Evolutionary conservation across 164 flowering plant species (phyloP).

Genomic region (Chloranthus sessilifolius): DNA sequence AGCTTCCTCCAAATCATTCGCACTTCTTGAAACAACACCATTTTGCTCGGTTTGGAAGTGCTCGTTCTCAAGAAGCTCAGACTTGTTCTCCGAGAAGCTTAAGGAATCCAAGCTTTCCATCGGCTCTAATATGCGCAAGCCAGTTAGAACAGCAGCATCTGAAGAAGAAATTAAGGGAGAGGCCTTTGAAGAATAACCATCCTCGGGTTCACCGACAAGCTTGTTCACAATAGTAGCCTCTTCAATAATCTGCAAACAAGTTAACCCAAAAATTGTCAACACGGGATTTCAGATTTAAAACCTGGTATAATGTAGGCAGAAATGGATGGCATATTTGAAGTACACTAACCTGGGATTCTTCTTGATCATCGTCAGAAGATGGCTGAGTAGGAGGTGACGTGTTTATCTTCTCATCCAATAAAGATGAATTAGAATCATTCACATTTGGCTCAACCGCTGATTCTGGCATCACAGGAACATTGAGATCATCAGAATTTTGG

Average conservation of each 20-base stretch:
- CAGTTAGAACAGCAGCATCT: conserved; percentile 12
- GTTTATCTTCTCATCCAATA: too few species aligned
- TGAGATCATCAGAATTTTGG: conserved; percentile 1
- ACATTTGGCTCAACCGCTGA: background rate
- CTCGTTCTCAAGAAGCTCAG: background rate
- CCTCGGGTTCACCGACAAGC: conserved; percentile 13
- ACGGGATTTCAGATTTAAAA: too few species aligned
- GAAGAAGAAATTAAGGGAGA: conserved; percentile 11
- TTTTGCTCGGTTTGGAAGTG: too few species aligned
- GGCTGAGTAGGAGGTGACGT: too few species aligned
- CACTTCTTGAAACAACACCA: background rate
- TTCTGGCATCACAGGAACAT: conserved; percentile 2
- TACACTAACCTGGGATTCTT: conserved; percentile 36
- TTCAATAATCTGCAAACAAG: too few species aligned
- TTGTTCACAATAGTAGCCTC: too few species aligned
- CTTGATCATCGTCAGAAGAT: conserved; percentile 14
- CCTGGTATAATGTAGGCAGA: too few species aligned
- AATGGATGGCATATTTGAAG: too few species aligned
- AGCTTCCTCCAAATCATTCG: conserved; percentile 11
- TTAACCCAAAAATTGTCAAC: too few species aligned
- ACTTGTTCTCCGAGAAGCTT: background rate
- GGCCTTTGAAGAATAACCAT: conserved; percentile 1
- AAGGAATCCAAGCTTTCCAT: background rate
- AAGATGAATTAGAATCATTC: conserved; percentile 13
- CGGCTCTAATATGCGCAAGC: background rate